These are phyloP conservation scores for Alternaria angustiovoidea DNA, from an alignment of 2,329 filamentous ascomycete genomes.

Conservation along the genomic window DNA sequence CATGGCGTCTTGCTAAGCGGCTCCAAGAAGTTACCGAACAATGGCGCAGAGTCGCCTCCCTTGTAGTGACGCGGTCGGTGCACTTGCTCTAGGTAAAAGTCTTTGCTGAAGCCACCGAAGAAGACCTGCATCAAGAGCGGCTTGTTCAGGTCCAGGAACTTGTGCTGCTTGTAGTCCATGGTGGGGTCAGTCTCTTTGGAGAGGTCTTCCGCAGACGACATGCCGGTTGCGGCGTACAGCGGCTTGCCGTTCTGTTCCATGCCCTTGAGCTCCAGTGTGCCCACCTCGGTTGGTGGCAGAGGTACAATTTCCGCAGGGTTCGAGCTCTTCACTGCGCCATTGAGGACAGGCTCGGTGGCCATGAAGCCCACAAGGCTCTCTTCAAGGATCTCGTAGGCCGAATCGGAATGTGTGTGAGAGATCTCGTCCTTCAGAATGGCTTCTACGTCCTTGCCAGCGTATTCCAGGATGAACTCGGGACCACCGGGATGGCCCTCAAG, in stretches of 20 bases:
- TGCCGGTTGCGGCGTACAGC: slow-evolving; percentile 74
- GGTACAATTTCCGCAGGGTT: slow-evolving; percentile 62
- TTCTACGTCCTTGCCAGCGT: slow-evolving; percentile 85
- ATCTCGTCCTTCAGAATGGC: slow-evolving; percentile 81
- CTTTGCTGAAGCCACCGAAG: slow-evolving; percentile 85
- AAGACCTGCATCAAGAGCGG: slow-evolving; percentile 90
- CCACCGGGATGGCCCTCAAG: slow-evolving; percentile 91
- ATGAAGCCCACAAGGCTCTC: slow-evolving; percentile 87
- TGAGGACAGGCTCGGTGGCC: slow-evolving; percentile 64
- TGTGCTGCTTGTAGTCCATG: slow-evolving; percentile 85
- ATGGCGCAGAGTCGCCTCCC: slow-evolving; percentile 86
- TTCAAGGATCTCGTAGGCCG: slow-evolving; percentile 94
- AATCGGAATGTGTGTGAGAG: slow-evolving; percentile 87
- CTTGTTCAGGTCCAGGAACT: slow-evolving; percentile 88
- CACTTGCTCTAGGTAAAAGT: slow-evolving; percentile 97
- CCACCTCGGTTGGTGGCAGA: slow-evolving; percentile 59
- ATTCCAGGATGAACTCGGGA: slow-evolving; percentile 85
- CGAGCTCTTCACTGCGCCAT: slow-evolving; percentile 58
- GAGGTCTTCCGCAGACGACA: slow-evolving; percentile 88
- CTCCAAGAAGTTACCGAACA: slow-evolving; percentile 99
- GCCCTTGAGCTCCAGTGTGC: slow-evolving; percentile 59
- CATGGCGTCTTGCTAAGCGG: slow-evolving; percentile 94
- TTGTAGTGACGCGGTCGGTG: slow-evolving; percentile 96
- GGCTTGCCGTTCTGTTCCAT: slow-evolving; percentile 56
- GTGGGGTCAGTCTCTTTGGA: slow-evolving; percentile 80